Evolutionary conservation across 163 green algal genomes (phyloP).

Genomic region (Prototheca wickerhamii): DNA sequence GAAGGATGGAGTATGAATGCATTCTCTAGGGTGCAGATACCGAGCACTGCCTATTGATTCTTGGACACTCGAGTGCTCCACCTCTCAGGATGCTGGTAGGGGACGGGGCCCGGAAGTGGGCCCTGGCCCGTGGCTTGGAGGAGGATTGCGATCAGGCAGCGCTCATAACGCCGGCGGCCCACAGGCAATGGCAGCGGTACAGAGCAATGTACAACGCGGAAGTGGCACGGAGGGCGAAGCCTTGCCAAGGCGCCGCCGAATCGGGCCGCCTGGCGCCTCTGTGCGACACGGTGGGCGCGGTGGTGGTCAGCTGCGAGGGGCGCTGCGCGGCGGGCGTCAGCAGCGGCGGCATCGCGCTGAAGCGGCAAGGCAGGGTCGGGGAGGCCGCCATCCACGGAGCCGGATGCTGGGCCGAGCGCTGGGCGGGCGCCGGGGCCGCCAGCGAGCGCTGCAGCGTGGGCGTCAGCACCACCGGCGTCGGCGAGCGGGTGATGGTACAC

Average conservation of each 20-base stretch:
- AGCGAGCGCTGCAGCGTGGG: background rate
- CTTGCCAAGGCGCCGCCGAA: background rate
- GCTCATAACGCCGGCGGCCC: constrained; percentile 15
- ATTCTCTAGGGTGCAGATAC: no score
- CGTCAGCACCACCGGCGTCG: constrained; percentile 1
- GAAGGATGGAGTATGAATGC: no score
- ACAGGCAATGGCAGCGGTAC: constrained; percentile 24
- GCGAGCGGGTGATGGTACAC: background rate
- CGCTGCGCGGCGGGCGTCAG: constrained; percentile 61
- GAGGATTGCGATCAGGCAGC: background rate
- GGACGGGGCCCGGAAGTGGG: constrained; percentile 44
- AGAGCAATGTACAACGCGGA: constrained; percentile 12
- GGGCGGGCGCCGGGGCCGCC: no score
- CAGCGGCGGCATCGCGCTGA: constrained; percentile 73
- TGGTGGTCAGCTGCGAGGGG: constrained; percentile 40
- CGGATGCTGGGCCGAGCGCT: constrained; percentile 58
- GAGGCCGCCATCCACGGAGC: constrained; percentile 66
- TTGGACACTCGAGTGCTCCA: no score
- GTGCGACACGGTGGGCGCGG: constrained; percentile 46
- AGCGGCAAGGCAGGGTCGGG: constrained; percentile 59
- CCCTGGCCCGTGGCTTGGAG: constrained; percentile 28
- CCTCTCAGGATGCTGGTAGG: constrained; percentile 53
- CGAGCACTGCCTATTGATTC: no score
- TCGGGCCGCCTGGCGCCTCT: background rate
- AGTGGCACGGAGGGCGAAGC: background rate